Base-by-base conservation (phyloP, 306 rosid genomes). In the Lupinus albus region DNA sequence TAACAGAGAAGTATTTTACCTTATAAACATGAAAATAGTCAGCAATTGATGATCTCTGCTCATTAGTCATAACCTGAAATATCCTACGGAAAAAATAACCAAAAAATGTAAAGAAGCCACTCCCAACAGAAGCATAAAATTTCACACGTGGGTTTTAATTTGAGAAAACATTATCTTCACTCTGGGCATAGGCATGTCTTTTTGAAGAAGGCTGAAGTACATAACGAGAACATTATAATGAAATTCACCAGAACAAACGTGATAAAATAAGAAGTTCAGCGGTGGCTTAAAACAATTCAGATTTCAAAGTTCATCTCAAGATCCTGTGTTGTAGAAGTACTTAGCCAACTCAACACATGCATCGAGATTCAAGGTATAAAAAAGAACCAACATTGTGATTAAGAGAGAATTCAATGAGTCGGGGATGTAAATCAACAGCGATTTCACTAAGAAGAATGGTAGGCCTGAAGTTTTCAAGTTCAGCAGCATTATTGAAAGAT, bases 21-120 rank as follows among this genome's bases (percentile, higher is more conserved):
- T 77, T 86, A 64, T 85, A 81, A 65, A 88, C 85, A 70, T 75
- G 85, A 70, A 88, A 88, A 64, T 85, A 85, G n/a, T 81, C 91
- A 50, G 85, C 91, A 74, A 85, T 67, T 28, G 91, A 80, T 21
- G 91, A 81, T 63, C 88, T 78, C 81, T 83, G 85, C 70, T 83
- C 95, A 75, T 88, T 81, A 20, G 87, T 77, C 63, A 85, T 93
- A 93, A 75, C 90, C 97, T 25, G 94, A 58, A 71, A 93, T 88
- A 84, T 93, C 99, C 97, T 90, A 85, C 63, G 16, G 5, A 62
- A 12, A 61, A 18, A 57, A 61, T 20, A 51, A 62, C 50, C 30
- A 48, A 12, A 56, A 64, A 41, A 57, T 14, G 36, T 59, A 8
- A 73, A 69, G 16, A 50, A 70, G 18, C 13, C 21, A 70, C 14